phyloP scores from a whole-genome alignment of 2,329 filamentous ascomycete genomes.

The Cladophialophora immunda region DNA sequence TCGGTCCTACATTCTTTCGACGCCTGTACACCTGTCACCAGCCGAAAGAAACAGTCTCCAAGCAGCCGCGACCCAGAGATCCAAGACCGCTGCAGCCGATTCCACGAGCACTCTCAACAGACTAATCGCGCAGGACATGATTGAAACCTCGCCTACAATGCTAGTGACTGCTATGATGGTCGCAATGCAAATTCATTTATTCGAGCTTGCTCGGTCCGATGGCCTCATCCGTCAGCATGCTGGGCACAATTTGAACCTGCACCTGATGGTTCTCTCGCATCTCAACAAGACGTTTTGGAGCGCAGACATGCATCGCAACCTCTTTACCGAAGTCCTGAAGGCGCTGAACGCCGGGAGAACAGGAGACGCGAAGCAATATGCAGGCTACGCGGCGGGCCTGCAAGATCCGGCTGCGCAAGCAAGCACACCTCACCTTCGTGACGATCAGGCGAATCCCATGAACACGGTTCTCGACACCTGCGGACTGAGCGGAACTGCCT shows the following conservation, averaged over 20 bases:
- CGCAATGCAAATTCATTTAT: slow-evolving; percentile 34
- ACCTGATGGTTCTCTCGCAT: slow-evolving; percentile 30
- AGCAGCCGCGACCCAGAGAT: slow-evolving; percentile 38
- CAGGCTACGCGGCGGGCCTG: slow-evolving; percentile 1
- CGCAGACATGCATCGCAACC: slow-evolving; percentile 34
- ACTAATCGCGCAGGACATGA: slow-evolving; percentile 33
- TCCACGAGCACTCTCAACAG: slow-evolving; percentile 44
- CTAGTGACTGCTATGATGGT: slow-evolving; percentile 27
- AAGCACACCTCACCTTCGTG: slow-evolving; percentile 9
- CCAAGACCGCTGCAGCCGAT: slow-evolving; percentile 42
- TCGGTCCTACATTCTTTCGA: slow-evolving; percentile 41
- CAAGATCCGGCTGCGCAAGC: slow-evolving; percentile 4
- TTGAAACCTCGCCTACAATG: slow-evolving; percentile 26
- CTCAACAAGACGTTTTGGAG: slow-evolving; percentile 36
- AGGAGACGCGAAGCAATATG: slow-evolving; percentile 10
- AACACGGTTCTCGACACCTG: slow-evolving; percentile 8
- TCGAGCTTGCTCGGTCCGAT: slow-evolving; percentile 22
- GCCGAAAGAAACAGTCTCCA: slow-evolving; percentile 38
- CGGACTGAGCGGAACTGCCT: slow-evolving; percentile 4
- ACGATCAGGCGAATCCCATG: slow-evolving; percentile 4
- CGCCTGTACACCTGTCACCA: slow-evolving; percentile 36
- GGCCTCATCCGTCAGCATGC: slow-evolving; percentile 30
- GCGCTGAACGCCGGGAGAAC: slow-evolving; percentile 17
- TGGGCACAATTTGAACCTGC: slow-evolving; percentile 32
- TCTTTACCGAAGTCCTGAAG: slow-evolving; percentile 32